Conservation (phyloP, 2,329 filamentous ascomycete species). For the Acarospora socialis region DNA sequence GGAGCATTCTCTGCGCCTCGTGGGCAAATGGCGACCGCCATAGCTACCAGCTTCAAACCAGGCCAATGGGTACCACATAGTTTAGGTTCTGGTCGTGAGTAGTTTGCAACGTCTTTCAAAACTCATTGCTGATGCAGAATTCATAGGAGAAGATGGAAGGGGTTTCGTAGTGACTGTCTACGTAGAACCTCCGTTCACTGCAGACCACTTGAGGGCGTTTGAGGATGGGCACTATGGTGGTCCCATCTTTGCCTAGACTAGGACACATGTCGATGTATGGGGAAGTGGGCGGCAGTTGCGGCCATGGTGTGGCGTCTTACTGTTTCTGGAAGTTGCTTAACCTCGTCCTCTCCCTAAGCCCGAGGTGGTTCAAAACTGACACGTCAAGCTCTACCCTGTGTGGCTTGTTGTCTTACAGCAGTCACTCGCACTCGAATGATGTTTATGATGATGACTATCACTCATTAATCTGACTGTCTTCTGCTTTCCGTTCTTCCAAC, state of each 20-base stretch:
- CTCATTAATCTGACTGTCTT: no score
- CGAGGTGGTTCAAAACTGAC: no score
- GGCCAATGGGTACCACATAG: conserved; percentile 12
- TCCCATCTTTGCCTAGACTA: conserved; percentile 1
- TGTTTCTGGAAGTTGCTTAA: not conserved
- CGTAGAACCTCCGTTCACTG: conserved; percentile 3
- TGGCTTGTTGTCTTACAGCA: no score
- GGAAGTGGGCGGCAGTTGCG: no score
- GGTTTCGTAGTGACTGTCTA: conserved; percentile 11
- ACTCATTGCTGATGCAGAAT: no score
- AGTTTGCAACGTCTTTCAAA: not conserved
- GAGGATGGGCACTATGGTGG: conserved; percentile 6
- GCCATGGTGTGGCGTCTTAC: not conserved
- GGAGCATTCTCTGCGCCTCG: conserved; percentile 13
- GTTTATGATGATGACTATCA: no score
- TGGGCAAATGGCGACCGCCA: not conserved
- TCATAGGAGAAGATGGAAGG: conserved; percentile 7
- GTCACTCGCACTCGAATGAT: no score
- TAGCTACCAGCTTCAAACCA: conserved; percentile 10
- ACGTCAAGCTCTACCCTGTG: no score
- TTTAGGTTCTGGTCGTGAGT: conserved; percentile 10
- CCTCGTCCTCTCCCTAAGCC: not conserved
- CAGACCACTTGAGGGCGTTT: conserved; percentile 1
- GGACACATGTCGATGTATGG: not conserved
- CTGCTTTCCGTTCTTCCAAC: no score